Conservation (phyloP, 495 filamentous ascomycete species). For the Podospora anserina region DNA sequence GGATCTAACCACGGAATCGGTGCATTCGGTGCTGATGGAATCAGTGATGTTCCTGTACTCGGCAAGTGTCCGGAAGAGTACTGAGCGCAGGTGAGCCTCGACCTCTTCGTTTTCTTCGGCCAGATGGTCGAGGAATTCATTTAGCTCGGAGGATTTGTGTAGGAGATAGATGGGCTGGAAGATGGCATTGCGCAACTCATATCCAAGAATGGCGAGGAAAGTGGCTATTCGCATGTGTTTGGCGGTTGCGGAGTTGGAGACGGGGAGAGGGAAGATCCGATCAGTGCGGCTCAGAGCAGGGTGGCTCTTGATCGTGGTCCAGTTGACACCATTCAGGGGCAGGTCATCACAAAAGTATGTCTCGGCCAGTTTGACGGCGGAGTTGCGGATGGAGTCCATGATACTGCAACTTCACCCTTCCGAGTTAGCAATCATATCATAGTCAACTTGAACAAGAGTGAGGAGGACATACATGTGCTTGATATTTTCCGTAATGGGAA, state of each 20-base stretch:
- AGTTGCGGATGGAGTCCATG: constrained; percentile 12
- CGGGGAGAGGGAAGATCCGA: constrained; percentile 17
- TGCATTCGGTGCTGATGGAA: background rate
- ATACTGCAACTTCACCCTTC: background rate
- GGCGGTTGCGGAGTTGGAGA: constrained; percentile 17
- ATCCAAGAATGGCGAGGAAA: constrained; percentile 17
- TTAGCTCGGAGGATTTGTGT: constrained; percentile 4
- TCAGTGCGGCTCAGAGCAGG: background rate
- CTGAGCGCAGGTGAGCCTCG: constrained; percentile 25
- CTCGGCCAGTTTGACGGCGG: constrained; percentile 11
- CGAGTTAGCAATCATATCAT: background rate
- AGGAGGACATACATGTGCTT: background rate
- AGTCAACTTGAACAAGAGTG: background rate
- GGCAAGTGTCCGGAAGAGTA: constrained; percentile 13
- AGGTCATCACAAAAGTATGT: background rate
- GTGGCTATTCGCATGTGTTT: constrained; percentile 29
- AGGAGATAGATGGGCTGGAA: constrained; percentile 28
- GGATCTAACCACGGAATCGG: background rate
- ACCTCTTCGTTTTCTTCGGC: constrained; percentile 4
- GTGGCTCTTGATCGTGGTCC: constrained; percentile 13
- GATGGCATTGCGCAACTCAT: constrained; percentile 12
- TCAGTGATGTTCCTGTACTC: background rate
- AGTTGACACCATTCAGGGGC: constrained; percentile 5
- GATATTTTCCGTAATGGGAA: background rate
- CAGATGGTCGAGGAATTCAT: constrained; percentile 11